A percentile compares a stretch with the other conserved stretches of the same genome.
These are phyloP conservation scores for Podospora tetraspora DNA, from an alignment of 495 filamentous ascomycete species.

Conservation along the genomic window DNA sequence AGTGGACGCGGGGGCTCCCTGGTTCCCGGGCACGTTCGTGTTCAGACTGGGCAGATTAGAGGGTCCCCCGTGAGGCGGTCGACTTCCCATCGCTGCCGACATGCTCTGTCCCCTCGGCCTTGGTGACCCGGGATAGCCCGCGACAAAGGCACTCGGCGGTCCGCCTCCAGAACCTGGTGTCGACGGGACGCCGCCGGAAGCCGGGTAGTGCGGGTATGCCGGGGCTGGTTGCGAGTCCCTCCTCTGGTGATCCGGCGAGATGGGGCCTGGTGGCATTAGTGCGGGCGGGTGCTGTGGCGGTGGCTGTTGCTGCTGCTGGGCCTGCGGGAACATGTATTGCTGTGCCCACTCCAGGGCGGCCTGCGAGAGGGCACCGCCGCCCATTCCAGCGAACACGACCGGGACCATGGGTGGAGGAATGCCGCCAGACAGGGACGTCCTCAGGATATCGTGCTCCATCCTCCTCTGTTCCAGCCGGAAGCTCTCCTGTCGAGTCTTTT, in stretches of 20 bases:
- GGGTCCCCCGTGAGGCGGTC: constrained; percentile 15
- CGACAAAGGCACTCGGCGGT: constrained; percentile 28
- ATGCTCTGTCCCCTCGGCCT: constrained; percentile 39
- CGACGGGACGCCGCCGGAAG: constrained; percentile 38
- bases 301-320: constrained; percentile 29
- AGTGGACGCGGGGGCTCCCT: constrained; percentile 14
- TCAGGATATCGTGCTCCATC: constrained; percentile 74
- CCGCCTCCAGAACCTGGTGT: constrained; percentile 43
- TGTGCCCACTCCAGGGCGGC: constrained; percentile 67
- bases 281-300: constrained; percentile 47
- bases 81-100: constrained; percentile 27
- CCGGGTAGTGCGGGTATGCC: constrained; percentile 39
- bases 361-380: constrained; percentile 53
- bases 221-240: constrained; percentile 41
- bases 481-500: constrained; percentile 77
- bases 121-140: constrained; percentile 39
- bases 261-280: constrained; percentile 44
- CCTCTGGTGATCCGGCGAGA: constrained; percentile 41
- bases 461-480: constrained; percentile 73
- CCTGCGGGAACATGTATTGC: constrained; percentile 57
- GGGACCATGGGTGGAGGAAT: constrained; percentile 85
- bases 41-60: constrained; percentile 31
- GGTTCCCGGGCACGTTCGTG: constrained; percentile 29
- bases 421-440: constrained; percentile 71
- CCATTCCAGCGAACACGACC: constrained; percentile 81